Evolutionary conservation across 495 filamentous ascomycete genomes (phyloP), one percentile per base, ranked within the genome.

Genomic region (Cenococcum geophilum): DNA sequence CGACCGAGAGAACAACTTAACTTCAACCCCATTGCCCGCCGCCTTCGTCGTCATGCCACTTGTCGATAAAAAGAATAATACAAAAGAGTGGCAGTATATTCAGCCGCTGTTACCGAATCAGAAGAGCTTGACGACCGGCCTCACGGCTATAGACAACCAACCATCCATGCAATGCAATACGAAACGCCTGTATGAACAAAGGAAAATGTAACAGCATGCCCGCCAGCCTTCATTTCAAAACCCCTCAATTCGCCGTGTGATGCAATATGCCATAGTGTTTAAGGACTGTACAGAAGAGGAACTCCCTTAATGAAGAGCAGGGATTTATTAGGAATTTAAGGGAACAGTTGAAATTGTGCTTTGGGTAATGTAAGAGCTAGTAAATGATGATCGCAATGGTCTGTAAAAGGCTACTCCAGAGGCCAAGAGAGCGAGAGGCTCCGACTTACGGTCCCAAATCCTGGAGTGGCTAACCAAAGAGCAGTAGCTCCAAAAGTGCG

Each of bases 221-320:
- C 23, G 42, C 21, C 25, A 5, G 49, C 25, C 21, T 23, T 23
- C 18, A 11, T 23, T 5, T 6, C 11, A 23, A 52, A 52, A 52
- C 49, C 25, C 49, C 49, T 22, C 18, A 18, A 18, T 52, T 52
- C 49, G 49, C 20, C 18, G 18, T 52, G 10, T 20, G 25, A 52
- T 52, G 49, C 49, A 52, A 52, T 5, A 52, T 16, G 23, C 49
- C 49, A 16, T 5, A 52, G 49, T 23, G 49, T 32, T 32, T 27
- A 32, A 52, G 20, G 23, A 23, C 49, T 52, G 49, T 52, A 52
- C 49, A 52, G 18, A 16, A 27, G 23, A 23, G 20, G 49, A 52
- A 27, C 22, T 25, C 21, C 25, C 16, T 16, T 52, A 11, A 20
- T 20, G 9, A 10, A 25, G 11, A 1, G 20, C 18, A 52, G 25